Conservation (phyloP, 2,329 filamentous ascomycete genomes). For the Ophiostoma pallidulum region DNA sequence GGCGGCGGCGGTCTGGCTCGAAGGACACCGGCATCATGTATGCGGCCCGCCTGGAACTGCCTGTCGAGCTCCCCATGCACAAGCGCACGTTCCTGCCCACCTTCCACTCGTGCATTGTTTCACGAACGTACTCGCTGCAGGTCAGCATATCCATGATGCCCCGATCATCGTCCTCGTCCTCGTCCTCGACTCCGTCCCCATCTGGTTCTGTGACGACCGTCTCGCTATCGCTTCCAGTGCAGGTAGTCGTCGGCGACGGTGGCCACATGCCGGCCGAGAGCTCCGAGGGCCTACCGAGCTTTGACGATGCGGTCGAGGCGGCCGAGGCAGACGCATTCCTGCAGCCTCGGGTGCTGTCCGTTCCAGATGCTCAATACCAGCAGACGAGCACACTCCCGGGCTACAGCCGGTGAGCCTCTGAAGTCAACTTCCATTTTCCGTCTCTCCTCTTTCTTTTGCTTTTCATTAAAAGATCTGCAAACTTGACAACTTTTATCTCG, state of each 20-base stretch:
- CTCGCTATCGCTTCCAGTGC: conserved; percentile 11
- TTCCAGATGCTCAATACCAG: conserved; percentile 16
- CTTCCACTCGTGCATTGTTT: conserved; percentile 49
- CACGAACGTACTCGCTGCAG: conserved; percentile 45
- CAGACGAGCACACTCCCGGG: conserved; percentile 21
- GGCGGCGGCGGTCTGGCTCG: not conserved
- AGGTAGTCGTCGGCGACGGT: conserved; percentile 10
- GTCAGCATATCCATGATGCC: conserved; percentile 32
- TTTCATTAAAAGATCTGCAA: no score
- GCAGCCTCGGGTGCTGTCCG: conserved; percentile 33
- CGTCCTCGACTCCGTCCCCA: conserved; percentile 20
- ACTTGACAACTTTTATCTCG: no score
- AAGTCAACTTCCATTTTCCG: no score
- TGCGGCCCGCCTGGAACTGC: conserved; percentile 35
- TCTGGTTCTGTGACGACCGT: conserved; percentile 4
- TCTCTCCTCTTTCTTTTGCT: conserved; percentile 2
- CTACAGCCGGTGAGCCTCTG: conserved; percentile 19
- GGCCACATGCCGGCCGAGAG: conserved; percentile 13
- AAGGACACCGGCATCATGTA: conserved; percentile 27
- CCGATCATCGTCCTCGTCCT: conserved; percentile 26
- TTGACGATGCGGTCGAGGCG: conserved; percentile 39
- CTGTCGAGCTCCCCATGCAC: conserved; percentile 36
- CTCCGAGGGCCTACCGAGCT: conserved; percentile 34
- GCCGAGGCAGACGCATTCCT: conserved; percentile 36
- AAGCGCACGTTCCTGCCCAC: conserved; percentile 45